Percentiles rank a stretch among this genome's conserved stretches.
Evolutionary conservation across 768 basidiomycete genomes (phyloP).

Genomic region (Pleurotus salmoneostramineus): DNA sequence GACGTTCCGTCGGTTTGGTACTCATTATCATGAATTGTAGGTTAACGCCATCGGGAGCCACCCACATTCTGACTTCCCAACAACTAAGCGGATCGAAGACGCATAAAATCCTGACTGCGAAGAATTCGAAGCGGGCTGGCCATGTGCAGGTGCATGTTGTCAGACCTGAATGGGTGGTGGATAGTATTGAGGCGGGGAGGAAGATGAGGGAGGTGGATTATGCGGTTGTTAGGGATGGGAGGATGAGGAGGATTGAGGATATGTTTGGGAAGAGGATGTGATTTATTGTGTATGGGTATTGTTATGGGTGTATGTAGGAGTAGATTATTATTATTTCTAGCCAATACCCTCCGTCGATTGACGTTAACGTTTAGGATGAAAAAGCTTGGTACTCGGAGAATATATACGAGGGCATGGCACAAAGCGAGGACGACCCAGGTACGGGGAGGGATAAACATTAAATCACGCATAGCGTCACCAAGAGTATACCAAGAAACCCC

Average conservation of each 20-base stretch:
- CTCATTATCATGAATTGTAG: too few relatives aligned
- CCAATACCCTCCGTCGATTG: too few relatives aligned
- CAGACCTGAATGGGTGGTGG: slow-evolving; percentile 71
- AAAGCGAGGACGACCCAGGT: too few relatives aligned
- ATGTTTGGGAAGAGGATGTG: slow-evolving; percentile 24
- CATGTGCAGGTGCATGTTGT: slow-evolving; percentile 65
- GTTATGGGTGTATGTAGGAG: too few relatives aligned
- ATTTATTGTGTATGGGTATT: neutral
- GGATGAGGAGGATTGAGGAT: slow-evolving; percentile 31
- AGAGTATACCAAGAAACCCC: too few relatives aligned
- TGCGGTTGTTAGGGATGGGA: slow-evolving; percentile 36
- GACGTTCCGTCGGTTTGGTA: slow-evolving; percentile 10
- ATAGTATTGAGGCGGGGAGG: slow-evolving; percentile 60
- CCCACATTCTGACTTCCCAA: slow-evolving; percentile 77
- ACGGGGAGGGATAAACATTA: too few relatives aligned
- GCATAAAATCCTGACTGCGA: slow-evolving; percentile 54
- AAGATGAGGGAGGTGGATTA: slow-evolving; percentile 61
- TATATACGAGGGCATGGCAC: too few relatives aligned
- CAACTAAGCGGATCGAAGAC: slow-evolving; percentile 70
- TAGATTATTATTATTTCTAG: too few relatives aligned
- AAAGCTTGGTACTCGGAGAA: too few relatives aligned
- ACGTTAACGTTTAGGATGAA: too few relatives aligned
- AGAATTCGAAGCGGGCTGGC: slow-evolving; percentile 39
- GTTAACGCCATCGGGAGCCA: slow-evolving; percentile 54
- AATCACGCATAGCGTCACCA: too few relatives aligned